Evolutionary conservation across 805 yeast genomes (phyloP).

Genomic region (Sungouiella thailandica): DNA sequence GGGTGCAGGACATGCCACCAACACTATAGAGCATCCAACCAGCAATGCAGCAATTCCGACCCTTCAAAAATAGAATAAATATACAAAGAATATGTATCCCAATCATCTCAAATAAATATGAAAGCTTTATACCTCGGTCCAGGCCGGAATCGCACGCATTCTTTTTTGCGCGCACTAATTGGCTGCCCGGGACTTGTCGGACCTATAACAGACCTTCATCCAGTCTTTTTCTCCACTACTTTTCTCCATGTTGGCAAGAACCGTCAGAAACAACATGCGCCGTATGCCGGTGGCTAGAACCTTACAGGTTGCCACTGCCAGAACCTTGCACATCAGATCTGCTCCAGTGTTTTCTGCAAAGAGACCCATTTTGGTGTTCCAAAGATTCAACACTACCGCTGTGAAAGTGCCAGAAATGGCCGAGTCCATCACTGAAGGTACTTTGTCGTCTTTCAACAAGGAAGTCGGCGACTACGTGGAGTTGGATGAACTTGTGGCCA

Average conservation of each 20-base stretch:
- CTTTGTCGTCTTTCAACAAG: conserved; percentile 63
- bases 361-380: conserved; percentile 18
- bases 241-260: conserved; percentile 29
- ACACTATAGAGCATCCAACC: no score
- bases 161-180: conserved; percentile 13
- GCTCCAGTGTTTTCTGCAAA: conserved; percentile 5
- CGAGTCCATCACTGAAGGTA: conserved; percentile 96
- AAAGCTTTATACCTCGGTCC: no score
- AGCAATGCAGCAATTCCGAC: no score
- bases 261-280: conserved; percentile 23
- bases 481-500: conserved; percentile 87
- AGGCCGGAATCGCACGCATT: no score
- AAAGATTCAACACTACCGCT: conserved; percentile 36
- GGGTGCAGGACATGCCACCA: no score
- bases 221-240: not conserved
- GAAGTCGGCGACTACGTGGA: conserved; percentile 84
- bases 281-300: conserved; percentile 20
- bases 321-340: conserved; percentile 14
- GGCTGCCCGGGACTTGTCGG: conserved; percentile 17
- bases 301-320: conserved; percentile 13
- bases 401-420: conserved; percentile 99
- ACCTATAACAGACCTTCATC: not conserved
- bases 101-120: no score
- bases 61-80: no score
- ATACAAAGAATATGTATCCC: no score